Conservation (phyloP, 495 filamentous ascomycete genomes). For the Xylaria bambusicola region DNA sequence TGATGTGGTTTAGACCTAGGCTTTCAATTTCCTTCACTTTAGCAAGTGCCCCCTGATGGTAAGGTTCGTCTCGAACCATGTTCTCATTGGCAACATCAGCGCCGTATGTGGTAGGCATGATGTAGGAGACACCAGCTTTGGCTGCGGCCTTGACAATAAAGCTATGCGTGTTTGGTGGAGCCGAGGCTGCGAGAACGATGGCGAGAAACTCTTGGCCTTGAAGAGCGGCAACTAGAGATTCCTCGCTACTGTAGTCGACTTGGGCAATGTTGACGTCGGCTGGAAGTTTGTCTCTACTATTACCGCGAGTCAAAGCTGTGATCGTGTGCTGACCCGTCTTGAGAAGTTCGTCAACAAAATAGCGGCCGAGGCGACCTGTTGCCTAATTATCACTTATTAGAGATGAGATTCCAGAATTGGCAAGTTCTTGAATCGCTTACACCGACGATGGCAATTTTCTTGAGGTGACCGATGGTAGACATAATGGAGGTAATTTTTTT, state of each 20-base stretch:
- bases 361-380: slow-evolving; percentile 50
- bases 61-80: background rate
- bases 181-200: slow-evolving; percentile 46
- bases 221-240: slow-evolving; percentile 43
- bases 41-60: background rate
- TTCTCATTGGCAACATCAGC: slow-evolving; percentile 28
- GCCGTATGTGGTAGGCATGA: slow-evolving; percentile 59
- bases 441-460: slow-evolving; percentile 50
- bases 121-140: slow-evolving; percentile 55
- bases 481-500: too few species aligned
- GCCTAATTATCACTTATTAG: slow-evolving; percentile 37
- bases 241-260: slow-evolving; percentile 44
- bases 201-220: slow-evolving; percentile 52
- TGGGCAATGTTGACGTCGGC: slow-evolving; percentile 33
- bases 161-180: slow-evolving; percentile 18
- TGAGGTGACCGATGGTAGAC: slow-evolving; percentile 34
- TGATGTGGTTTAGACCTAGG: slow-evolving; percentile 39
- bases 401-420: background rate
- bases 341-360: slow-evolving; percentile 47
- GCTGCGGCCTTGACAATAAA: slow-evolving; percentile 57
- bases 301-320: slow-evolving; percentile 45
- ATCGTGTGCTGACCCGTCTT: slow-evolving; percentile 45
- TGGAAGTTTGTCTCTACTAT: slow-evolving; percentile 32
- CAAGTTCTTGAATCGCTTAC: slow-evolving; percentile 29
- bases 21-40: slow-evolving; percentile 3